Evolutionary conservation across 768 basidiomycete genomes (phyloP).

Genomic region (Hemileccinum impolitum): DNA sequence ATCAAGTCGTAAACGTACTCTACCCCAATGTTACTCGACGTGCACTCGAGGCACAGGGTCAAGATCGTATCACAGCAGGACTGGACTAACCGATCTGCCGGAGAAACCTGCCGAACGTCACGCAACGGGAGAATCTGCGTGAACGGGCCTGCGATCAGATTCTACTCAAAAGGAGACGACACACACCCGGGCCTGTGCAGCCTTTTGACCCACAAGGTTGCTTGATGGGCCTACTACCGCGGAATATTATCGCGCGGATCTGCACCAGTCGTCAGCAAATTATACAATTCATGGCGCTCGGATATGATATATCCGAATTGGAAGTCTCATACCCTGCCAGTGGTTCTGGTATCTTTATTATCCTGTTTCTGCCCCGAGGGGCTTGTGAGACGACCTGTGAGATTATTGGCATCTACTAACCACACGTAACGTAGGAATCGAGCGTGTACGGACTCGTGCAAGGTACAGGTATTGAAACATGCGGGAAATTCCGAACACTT

Average conservation of each 20-base stretch:
- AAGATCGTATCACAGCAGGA: slow-evolving; percentile 22
- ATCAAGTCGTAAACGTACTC: slow-evolving; percentile 29
- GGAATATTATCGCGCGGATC: slow-evolving; percentile 24
- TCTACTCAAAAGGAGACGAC: slow-evolving; percentile 17
- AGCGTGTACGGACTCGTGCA: slow-evolving; percentile 23
- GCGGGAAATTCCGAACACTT: slow-evolving; percentile 41
- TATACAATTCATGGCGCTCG: slow-evolving; percentile 24
- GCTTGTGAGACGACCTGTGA: slow-evolving; percentile 29
- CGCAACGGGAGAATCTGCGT: slow-evolving; percentile 32
- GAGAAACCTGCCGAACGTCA: slow-evolving; percentile 29
- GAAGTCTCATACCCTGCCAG: slow-evolving; percentile 10
- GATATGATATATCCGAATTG: slow-evolving; percentile 18
- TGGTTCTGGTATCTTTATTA: slow-evolving; percentile 3
- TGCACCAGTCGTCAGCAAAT: slow-evolving; percentile 25
- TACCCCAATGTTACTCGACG: slow-evolving; percentile 27
- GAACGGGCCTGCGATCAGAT: slow-evolving; percentile 16
- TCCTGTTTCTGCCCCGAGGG: slow-evolving; percentile 29
- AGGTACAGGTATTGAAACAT: slow-evolving; percentile 23
- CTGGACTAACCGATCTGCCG: slow-evolving; percentile 16
- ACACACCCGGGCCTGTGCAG: slow-evolving; percentile 35
- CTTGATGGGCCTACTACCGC: slow-evolving; percentile 25
- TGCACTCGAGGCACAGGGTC: slow-evolving; percentile 28
- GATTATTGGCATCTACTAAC: background rate
- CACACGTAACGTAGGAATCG: background rate
- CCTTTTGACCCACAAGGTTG: slow-evolving; percentile 35